Percentiles rank a stretch among this genome's conserved stretches.
These are phyloP conservation scores for Crithidia brevicula DNA, from an alignment of 208 protist species.

Conservation along the genomic window DNA sequence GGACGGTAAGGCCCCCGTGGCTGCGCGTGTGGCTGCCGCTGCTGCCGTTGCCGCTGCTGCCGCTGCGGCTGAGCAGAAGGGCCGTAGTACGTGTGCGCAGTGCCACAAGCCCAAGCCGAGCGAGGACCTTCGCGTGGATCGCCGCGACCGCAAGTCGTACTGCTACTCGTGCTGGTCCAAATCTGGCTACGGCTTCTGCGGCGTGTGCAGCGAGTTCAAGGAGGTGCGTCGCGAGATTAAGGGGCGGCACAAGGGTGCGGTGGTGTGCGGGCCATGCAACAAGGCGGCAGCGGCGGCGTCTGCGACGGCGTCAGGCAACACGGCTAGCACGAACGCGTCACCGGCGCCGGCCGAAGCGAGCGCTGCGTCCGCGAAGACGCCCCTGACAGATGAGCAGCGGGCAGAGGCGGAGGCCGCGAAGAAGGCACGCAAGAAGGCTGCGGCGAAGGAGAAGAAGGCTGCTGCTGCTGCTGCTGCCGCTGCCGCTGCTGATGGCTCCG, in stretches of 20 bases:
- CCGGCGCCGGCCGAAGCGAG: conserved; percentile 1
- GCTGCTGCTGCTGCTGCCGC: not conserved
- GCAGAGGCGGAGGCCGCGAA: not conserved
- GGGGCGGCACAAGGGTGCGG: conserved; percentile 47
- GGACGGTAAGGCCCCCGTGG: conserved; percentile 2
- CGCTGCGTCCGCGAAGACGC: not conserved
- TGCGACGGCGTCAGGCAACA: conserved; percentile 3
- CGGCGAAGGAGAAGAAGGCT: conserved; percentile 15
- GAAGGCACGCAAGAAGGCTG: conserved; percentile 15
- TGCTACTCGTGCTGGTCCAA: conserved; percentile 84
- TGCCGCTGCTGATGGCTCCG: not conserved
- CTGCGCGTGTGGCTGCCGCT: conserved; percentile 1
- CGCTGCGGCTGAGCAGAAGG: not conserved
- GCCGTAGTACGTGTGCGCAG: conserved; percentile 49
- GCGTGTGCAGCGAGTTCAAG: conserved; percentile 68
- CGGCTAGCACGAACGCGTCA: conserved; percentile 15
- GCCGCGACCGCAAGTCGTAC: conserved; percentile 56
- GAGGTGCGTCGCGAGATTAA: conserved; percentile 49
- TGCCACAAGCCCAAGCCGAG: conserved; percentile 51
- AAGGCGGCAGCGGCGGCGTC: conserved; percentile 4
- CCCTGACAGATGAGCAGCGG: conserved; percentile 16
- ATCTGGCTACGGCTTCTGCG: conserved; percentile 68
- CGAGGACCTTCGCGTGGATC: conserved; percentile 76
- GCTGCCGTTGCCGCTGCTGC: not conserved
- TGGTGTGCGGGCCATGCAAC: conserved; percentile 35